Evolutionary conservation across 1,139 yeast genomes (phyloP), one percentile per base, ranked within the genome.

Genomic region (Scheffersomyces cryptocercus): DNA sequence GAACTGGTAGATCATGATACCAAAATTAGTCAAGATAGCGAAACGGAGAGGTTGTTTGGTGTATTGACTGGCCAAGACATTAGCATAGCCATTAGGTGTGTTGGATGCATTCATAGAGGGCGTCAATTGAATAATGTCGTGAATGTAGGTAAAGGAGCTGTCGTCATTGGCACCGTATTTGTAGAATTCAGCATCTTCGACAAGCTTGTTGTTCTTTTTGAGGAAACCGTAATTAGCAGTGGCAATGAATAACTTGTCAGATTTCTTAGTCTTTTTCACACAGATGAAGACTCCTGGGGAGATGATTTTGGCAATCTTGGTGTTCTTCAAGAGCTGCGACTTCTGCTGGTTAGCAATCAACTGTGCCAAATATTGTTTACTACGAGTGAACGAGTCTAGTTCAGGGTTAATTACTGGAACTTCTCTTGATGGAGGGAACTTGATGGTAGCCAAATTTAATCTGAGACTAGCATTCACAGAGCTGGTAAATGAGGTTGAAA

Each of bases 11-110:
- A 88, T 75, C 52, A 84, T 83, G 34, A 93, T 80, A 3, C 96
- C 93, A 29, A 82, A 79, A 54, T 81, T 83, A 1, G 98, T 91
- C 55, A 93, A 70, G 3, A 91, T 82, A 0, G 96, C 97, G 61
- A 91, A 77, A 55, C 82, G 83, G 41, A 85, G 69, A 1, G 84
- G 81, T 28, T 73, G 69, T 30, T 76, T 66, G 9, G 84, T 79
- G 58, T 88, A 91, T 59, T 91, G 97, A 16, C 91, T 83, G 1
- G 96, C 96, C 57, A 87, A 81, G 48, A 84, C 83, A 59, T 91
- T 91, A 4, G 90, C 76, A 60, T 84, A 88, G 1, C 97, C 97
- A 54, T 75, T 81, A 12, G 95, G 95, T 38, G 79, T 79, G 36
- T 77, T 67, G 0, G 91, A 78, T 1, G 95, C 89, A 58, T 81